Base-by-base conservation (phyloP, 2,329 filamentous ascomycete species). In the Cercospora sp. region DNA sequence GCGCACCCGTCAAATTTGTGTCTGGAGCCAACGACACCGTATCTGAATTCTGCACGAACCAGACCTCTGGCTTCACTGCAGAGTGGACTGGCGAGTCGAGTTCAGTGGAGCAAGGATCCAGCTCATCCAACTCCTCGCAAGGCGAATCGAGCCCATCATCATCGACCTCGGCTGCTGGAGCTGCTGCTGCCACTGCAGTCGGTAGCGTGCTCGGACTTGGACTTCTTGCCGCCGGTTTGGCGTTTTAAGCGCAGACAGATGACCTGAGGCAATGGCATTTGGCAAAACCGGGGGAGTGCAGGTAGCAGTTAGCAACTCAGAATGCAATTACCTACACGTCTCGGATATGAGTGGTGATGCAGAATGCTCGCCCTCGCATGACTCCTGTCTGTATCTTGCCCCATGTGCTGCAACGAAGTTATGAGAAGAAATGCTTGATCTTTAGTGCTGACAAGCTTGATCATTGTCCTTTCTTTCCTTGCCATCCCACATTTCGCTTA, bases 1-100 rank as follows among this genome's bases (percentile, higher is more conserved):
- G 76, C 60, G 75, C 75, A 10, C 73, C 76, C 8, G 75, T 77
- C 53, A 73, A 72, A 60, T 77, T 77, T 59, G 73, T 74, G 42
- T 62, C 69, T 2, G 76, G 76, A n/a, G 67, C 70, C 60, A 77
- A 77, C 72, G 55, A 45, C 60, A 77, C 76, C 2, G 45, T 72
- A 33, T 74, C 74, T 7, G 51, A 63, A 20, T 63, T 68, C 30
- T 77, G 76, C 72, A 69, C 62, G 2, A 77, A 76, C 58, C 67
- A 67, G 18, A 73, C 75, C 5, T 57, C 51, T 13, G 70, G 67
- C 36, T 77, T 77, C 68, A 69, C 63, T 18, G 76, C 76, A 7
- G 57, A 65, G 7, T 76, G 72, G 70, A 69, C 72, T 16, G 60
- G 64, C 12, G 39, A 20, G 30, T 62, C 62, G 12, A 61, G 60